Evolutionary conservation across 2,329 filamentous ascomycete species (phyloP).

Genomic region (Ophiostoma piceae): DNA sequence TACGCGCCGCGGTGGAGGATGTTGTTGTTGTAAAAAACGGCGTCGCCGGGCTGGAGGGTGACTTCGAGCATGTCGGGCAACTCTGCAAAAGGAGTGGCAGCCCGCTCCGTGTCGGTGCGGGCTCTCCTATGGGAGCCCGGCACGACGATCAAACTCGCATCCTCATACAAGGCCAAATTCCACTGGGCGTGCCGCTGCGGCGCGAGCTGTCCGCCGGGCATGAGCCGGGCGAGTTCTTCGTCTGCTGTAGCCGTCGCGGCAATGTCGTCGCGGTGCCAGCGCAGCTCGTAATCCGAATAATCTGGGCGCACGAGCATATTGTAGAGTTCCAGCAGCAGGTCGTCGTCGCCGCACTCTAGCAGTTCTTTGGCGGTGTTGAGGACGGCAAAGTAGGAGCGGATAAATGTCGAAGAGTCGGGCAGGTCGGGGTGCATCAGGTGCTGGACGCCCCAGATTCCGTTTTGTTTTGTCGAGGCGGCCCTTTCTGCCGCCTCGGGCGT

Average conservation of each 20-base stretch:
- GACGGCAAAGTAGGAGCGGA: slow-evolving; percentile 67
- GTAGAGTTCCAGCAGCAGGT: slow-evolving; percentile 80
- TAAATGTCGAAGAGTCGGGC: slow-evolving; percentile 53
- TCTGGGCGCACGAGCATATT: slow-evolving; percentile 77
- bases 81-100: slow-evolving; percentile 59
- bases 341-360: slow-evolving; percentile 50
- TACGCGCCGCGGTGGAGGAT: slow-evolving; percentile 73
- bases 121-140: slow-evolving; percentile 70
- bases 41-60: slow-evolving; percentile 64
- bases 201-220: slow-evolving; percentile 24
- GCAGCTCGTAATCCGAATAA: slow-evolving; percentile 59
- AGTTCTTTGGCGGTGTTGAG: slow-evolving; percentile 60
- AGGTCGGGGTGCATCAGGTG: slow-evolving; percentile 73
- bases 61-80: slow-evolving; percentile 64
- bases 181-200: slow-evolving; percentile 75
- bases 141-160: slow-evolving; percentile 67
- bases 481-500: slow-evolving; percentile 31
- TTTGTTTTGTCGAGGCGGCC: slow-evolving; percentile 32
- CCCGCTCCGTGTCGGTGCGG: slow-evolving; percentile 63
- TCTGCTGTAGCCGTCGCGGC: slow-evolving; percentile 60
- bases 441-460: slow-evolving; percentile 85
- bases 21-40: slow-evolving; percentile 87
- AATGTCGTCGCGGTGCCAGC: slow-evolving; percentile 86
- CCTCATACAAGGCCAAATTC: slow-evolving; percentile 76
- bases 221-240: slow-evolving; percentile 63